Base-by-base conservation (phyloP, 2,329 filamentous ascomycete genomes). In the Colletotrichum nymphaeae region DNA sequence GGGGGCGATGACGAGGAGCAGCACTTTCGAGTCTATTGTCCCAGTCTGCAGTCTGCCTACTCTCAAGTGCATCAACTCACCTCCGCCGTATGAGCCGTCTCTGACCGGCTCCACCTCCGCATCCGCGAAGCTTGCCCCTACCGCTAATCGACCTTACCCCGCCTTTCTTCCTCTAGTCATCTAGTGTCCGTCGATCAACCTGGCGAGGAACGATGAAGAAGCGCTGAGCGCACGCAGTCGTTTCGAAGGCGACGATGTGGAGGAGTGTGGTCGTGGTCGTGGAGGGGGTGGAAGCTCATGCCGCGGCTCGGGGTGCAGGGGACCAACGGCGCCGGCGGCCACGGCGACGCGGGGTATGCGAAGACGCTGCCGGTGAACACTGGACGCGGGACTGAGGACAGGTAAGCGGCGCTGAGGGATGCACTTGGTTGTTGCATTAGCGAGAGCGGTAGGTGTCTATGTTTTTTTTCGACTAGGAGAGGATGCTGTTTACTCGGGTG, bases 81-180 rank as follows among this genome's bases (percentile, higher is more conserved):
- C 60, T 30, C 71, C 67, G 28, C 67, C 71, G 28, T 73, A 72
- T 14, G 67, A 72, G 62, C 28, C 46, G 11, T 57, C 69, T 19
- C 24, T 59, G 49, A 14, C 42, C 24, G 67, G 24, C 8, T 60
- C 60, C 53, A 28, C 69, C 16, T 8, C 53, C 8, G 30, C 24
- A 22, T 16, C 32, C 32, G 24, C 22, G 16, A 46, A 26, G n/a
- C 53, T n/a, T 5, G 63, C 24, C n/a, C 14, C 32, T 49, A 42
- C 59, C 30, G 30, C 53, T 32, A 11, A 11, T 49, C 12, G 28
- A 19, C 5, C 12, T 35, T 11, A 65, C 63, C 32, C 53, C 55
- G 52, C 46, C 37, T 19, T 52, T 52, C 49, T 28, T 30, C 68
- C 19, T 63, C 32, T 55, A 56, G 30, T 8, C 9, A 16, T 14